Evolutionary conservation across 139 green algal species (phyloP), one percentile per base, ranked within the genome.

Genomic region (Monoraphidium neglectum): DNA sequence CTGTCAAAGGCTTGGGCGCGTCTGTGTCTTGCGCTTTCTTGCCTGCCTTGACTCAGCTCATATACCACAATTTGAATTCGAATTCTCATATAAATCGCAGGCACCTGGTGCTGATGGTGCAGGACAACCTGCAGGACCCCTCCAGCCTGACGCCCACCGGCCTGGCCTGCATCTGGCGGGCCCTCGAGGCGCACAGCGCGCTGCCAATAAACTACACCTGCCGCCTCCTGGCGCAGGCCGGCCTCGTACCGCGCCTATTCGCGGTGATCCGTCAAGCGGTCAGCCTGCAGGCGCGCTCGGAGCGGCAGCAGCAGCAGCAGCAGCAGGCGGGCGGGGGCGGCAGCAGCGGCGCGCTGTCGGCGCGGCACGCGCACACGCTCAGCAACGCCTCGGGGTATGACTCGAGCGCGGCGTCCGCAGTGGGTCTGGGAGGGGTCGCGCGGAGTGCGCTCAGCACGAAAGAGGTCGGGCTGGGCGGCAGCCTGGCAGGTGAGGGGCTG

Each of bases 121-220:
- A 65, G 57, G 57, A 65, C 43, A 79, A 83, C 57, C 6, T 85
- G 12, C 23, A 47, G 21, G 84, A 86, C 53, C 37, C 57, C 18
- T 56, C 56, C 28, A 70, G 37, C 46, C 83, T 90, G 28, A 87
- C 77, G 1, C 59, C 66, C 16, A 68, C 64, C 26, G 87, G 70
- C 21, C 59, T 92, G 26, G 49, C 66, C n/a, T 90, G 87, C 64
- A 87, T 92, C 69, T 90, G 80, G 76, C 74, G 79, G 4, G 68
- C 92, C 63, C 83, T 94, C 54, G 85, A 91, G 60, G 60, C 84
- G 36, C 79, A 83, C 64, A 51, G 37, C 46, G 70, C 67, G 23
- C 64, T 90, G 33, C 86, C 87, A 13, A 76, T 90, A 28, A 92
- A 88, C 73, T 84, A 89, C 74, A 78, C 93, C 33, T 93, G 88